A percentile compares a stretch with the other conserved stretches of the same genome.
These are phyloP conservation scores for Scutellaria barbata DNA, from an alignment of 257 asterid genomes.

Conservation along the genomic window DNA sequence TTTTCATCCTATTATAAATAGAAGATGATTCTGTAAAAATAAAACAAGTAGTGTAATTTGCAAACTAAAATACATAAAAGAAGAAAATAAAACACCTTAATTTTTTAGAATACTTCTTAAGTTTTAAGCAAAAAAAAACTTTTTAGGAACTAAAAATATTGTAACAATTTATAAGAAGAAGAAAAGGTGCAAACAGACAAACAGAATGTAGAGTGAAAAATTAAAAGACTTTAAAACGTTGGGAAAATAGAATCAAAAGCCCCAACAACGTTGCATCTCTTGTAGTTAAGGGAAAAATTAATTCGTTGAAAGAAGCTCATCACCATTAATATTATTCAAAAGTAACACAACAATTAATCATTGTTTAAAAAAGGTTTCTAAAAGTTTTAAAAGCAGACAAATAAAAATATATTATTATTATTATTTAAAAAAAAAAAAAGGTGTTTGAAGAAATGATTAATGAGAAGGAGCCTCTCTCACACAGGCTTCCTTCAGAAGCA, in stretches of 20 bases:
- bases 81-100: too few relatives aligned
- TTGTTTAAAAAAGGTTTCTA: background rate
- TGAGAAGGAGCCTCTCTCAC: conserved; percentile 36
- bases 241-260: background rate
- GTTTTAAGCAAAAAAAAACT: background rate
- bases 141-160: conserved; percentile 1
- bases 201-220: background rate
- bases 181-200: background rate
- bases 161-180: background rate
- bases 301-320: conserved; percentile 1
- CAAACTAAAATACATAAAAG: too few relatives aligned
- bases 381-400: background rate
- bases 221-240: background rate
- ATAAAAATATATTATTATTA: too few relatives aligned
- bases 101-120: too few relatives aligned
- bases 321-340: conserved; percentile 23
- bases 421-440: background rate
- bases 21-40: too few relatives aligned
- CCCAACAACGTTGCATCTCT: background rate
- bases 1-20: too few relatives aligned
- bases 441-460: conserved; percentile 42
- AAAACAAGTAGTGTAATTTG: too few relatives aligned
- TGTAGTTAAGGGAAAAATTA: background rate
- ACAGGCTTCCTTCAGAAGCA: conserved; percentile 41
- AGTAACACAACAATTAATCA: conserved; percentile 8